A percentile compares a stretch with the other conserved stretches of the same genome.
phyloP scores from a whole-genome alignment of 2,329 filamentous ascomycete species.

The Davidsoniella eucalypti region DNA sequence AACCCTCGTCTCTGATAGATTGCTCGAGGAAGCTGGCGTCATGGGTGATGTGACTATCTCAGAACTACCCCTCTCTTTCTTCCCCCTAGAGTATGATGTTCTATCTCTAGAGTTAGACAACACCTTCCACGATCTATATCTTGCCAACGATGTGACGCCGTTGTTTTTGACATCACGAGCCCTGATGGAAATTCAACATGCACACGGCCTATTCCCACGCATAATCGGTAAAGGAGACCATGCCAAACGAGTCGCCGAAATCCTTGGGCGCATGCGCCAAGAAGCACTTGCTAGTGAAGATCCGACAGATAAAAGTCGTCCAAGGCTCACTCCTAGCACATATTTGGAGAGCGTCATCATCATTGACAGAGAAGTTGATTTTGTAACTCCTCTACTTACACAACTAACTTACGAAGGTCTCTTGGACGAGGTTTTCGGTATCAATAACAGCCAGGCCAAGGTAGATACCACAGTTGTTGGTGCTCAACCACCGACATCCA shows the following conservation, averaged over 20 bases:
- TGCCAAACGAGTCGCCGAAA: conserved; percentile 71
- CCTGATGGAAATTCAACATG: conserved; percentile 83
- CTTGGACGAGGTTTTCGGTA: conserved; percentile 83
- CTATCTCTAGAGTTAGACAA: conserved; percentile 81
- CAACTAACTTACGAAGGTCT: conserved; percentile 94
- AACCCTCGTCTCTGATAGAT: conserved; percentile 76
- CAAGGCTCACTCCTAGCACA: conserved; percentile 68
- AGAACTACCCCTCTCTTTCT: conserved; percentile 77
- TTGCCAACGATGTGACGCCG: conserved; percentile 82
- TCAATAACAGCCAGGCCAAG: conserved; percentile 83
- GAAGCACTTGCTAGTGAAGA: conserved; percentile 72
- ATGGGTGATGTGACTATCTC: conserved; percentile 80
- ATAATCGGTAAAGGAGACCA: conserved; percentile 94
- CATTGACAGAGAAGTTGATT: conserved; percentile 88
- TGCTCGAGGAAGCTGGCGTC: conserved; percentile 84
- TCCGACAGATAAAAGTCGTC: conserved; percentile 39
- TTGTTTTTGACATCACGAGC: conserved; percentile 79
- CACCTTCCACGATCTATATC: conserved; percentile 72
- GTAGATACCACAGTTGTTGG: conserved; percentile 83
- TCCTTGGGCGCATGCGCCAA: conserved; percentile 79
- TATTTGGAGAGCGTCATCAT: conserved; percentile 83
- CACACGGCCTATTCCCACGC: conserved; percentile 82
- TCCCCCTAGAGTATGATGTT: conserved; percentile 80
- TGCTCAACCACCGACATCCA: conserved; percentile 40
- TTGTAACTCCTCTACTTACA: conserved; percentile 78